Evolutionary conservation across 2,329 filamentous ascomycete genomes (phyloP), one percentile per base, ranked within the genome.

Genomic region (Macrophomina phaseolina): DNA sequence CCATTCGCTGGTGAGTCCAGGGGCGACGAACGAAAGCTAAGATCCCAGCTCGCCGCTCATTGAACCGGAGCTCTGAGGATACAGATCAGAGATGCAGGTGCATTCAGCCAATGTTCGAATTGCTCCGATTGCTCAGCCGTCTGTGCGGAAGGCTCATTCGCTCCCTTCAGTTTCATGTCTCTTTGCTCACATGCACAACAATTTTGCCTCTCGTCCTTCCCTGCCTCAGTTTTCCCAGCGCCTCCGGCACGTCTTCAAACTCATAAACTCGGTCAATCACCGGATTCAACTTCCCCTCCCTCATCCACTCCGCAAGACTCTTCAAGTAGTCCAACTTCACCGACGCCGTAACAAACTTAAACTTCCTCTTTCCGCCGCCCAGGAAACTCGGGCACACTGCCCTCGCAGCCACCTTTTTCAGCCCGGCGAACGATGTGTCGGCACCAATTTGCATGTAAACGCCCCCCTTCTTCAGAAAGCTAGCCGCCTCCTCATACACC

Each of bases 151-250:
- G 16, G 42, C 16, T 45, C 42, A 23, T 23, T 23, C 23, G 23
- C 23, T 23, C 23, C 23, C 23, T 23, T 23, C 23, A 23, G 23
- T 23, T 23, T 23, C 23, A 23, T 23, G 23, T 23, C 23, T 23
- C 23, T 38, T 38, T 38, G 36, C 36, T 12, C 6, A 38, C 2
- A 12, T 38, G 36, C 36, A 38, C 36, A 7, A 38, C 36, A 69
- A 91, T 77, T 77, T 91, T 91, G 0, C 89, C 89, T 68, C 77
- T 84, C 1, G 84, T 81, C 40, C 83, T 81, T 0, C 84, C 84
- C 0, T 79, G 84, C 77, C 85, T 88, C 71, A 90, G 72, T 72
- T 82, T 87, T 73, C 84, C 82, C 75, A 86, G 88, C 2, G 87
- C 89, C 71, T 84, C 81, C 0, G 83, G 81, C 1, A 81, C 84